Conservation (phyloP, 2,329 filamentous ascomycete genomes). For the Bipolaris cookei region DNA sequence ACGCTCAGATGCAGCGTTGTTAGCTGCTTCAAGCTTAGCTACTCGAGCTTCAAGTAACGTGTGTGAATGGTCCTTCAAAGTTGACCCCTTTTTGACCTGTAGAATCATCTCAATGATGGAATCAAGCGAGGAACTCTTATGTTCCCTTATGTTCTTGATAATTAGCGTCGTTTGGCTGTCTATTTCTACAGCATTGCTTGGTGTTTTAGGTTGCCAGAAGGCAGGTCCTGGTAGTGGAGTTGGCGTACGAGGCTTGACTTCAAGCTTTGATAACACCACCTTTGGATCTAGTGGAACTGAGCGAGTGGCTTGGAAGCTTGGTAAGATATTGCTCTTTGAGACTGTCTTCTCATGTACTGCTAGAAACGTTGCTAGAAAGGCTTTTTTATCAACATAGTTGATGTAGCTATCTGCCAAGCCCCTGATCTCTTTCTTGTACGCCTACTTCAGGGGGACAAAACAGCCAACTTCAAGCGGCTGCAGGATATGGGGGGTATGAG, state of each 20-base stretch:
- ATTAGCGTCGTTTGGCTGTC: not conserved
- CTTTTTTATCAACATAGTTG: not conserved
- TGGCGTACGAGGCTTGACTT: too few species aligned
- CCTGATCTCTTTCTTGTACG: too few species aligned
- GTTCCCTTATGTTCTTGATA: not conserved
- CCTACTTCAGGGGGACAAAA: too few species aligned
- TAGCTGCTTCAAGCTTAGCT: constrained; percentile 1
- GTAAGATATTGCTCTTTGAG: constrained; percentile 12
- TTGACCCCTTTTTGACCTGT: not conserved
- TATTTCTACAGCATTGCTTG: too few species aligned
- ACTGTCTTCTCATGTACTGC: not conserved
- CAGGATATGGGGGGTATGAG: too few species aligned
- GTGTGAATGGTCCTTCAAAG: not conserved
- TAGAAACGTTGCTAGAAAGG: not conserved
- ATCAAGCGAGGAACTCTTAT: not conserved
- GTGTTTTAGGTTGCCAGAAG: too few species aligned
- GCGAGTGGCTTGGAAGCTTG: too few species aligned
- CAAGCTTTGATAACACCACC: too few species aligned
- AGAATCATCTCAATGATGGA: not conserved
- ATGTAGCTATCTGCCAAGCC: not conserved
- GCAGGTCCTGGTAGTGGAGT: too few species aligned
- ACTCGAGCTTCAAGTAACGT: constrained; percentile 1
- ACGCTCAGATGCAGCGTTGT: not conserved
- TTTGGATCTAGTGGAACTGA: too few species aligned
- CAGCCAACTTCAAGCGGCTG: too few species aligned